Evolutionary conservation across 2,329 filamentous ascomycete genomes (phyloP).

Genomic region (Botrytis fabae): DNA sequence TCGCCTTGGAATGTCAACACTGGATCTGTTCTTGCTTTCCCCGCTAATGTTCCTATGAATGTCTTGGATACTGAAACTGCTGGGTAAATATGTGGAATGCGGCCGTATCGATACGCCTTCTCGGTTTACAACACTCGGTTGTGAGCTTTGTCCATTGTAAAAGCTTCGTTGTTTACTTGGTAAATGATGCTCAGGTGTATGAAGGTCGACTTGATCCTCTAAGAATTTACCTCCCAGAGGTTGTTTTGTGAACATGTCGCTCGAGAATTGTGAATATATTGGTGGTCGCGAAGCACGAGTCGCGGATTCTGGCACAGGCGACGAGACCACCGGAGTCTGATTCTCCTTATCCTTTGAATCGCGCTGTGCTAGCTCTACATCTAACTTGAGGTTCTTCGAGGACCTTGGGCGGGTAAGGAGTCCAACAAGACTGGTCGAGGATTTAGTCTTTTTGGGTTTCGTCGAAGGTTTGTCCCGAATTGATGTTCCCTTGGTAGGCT

Average conservation of each 20-base stretch:
- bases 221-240: slow-evolving; percentile 44
- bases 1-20: slow-evolving; percentile 34
- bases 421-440: slow-evolving; percentile 72
- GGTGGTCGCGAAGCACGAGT: slow-evolving; percentile 56
- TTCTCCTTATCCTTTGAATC: slow-evolving; percentile 78
- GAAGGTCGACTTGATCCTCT: slow-evolving; percentile 41
- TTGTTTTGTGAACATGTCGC: slow-evolving; percentile 42
- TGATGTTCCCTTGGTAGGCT: slow-evolving; percentile 44
- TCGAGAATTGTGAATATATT: slow-evolving; percentile 76
- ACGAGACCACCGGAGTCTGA: slow-evolving; percentile 55
- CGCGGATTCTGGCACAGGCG: slow-evolving; percentile 45
- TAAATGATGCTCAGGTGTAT: slow-evolving; percentile 39
- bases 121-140: slow-evolving; percentile 35
- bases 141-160: slow-evolving; percentile 31
- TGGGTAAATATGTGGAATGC: slow-evolving; percentile 40
- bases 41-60: slow-evolving; percentile 37
- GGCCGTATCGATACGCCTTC: slow-evolving; percentile 35
- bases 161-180: slow-evolving; percentile 40
- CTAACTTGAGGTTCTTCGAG: slow-evolving; percentile 62
- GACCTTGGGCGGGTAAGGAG: slow-evolving; percentile 76
- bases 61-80: slow-evolving; percentile 41
- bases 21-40: slow-evolving; percentile 33
- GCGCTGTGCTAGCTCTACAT: slow-evolving; percentile 52
- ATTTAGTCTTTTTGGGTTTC: slow-evolving; percentile 63
- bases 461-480: slow-evolving; percentile 66